Evolutionary conservation across 148 eudicot species (phyloP), one percentile per base, ranked within the genome.

Genomic region (Heliosperma pusillum): DNA sequence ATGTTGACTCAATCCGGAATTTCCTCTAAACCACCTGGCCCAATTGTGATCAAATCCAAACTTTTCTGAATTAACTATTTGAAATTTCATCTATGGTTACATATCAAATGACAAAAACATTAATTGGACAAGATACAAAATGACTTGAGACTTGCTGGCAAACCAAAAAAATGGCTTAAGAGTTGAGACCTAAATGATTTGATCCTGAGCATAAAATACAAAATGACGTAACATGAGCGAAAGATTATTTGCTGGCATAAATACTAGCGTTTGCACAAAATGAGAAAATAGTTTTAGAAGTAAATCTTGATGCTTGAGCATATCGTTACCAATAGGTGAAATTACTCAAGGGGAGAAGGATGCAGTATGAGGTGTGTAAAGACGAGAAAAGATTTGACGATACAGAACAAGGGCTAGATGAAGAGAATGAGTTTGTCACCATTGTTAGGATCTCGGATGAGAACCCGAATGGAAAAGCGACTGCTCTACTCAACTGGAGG

Each of bases 401-500:
- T 2, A 66, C 65, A 33, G 73, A 67, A 17, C 72, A 68, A 50
- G 12, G 22, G 15, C 3, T 15, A 8, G 82, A 70, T 0, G 90
- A 85, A 57, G 98, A 91, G 72, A 88, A 87, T 44, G 92, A 80
- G 19, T 95, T 86, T 70, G 85, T 95, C 76, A 95, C 97, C 0
- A 77, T 95, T 4, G 78, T 95, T 50, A 84, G 97, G 69, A 85
- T 72, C 87, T 82, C 96, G 9, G 96, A 92, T 11, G 98, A 92
- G 22, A 81, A 84, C 82, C 96, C 92, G 5, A 79, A 44, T 33
- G 98, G 98, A 65, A 92, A 86, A 80, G 98, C 98, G 63, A 92
- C 98, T 0, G 97, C 93, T 44, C 92, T 95, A 20, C 64, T 95
- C 10, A 95, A 95, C 78, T 95, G 98, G 98, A 95, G 90, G 81